These are phyloP conservation scores for Neospermospora avenae DNA, from an alignment of 2,329 filamentous ascomycete genomes.

Conservation along the genomic window DNA sequence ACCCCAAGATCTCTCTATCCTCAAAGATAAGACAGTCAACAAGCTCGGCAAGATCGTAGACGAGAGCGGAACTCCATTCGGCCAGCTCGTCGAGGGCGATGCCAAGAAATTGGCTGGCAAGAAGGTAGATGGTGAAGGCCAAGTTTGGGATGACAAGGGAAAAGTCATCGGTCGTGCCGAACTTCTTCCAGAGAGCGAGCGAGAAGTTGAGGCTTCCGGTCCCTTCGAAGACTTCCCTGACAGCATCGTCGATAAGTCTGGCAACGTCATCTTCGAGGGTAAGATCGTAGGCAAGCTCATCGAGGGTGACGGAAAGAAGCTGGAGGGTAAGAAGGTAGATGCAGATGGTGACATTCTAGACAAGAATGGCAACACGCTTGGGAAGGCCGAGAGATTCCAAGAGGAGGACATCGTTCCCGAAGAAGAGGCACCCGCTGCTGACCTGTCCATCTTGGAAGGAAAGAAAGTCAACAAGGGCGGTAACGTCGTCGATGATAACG, in stretches of 20 bases:
- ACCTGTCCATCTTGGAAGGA: slow-evolving; percentile 49
- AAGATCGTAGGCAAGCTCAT: slow-evolving; percentile 55
- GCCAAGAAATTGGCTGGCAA: slow-evolving; percentile 61
- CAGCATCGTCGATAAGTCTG: slow-evolving; percentile 49
- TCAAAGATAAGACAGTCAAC: slow-evolving; percentile 53
- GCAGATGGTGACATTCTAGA: slow-evolving; percentile 81
- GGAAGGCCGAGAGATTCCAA: slow-evolving; percentile 34
- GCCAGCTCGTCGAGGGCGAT: slow-evolving; percentile 62
- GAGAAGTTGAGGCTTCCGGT: slow-evolving; percentile 43
- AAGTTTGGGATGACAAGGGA: slow-evolving; percentile 69
- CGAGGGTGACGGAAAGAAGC: slow-evolving; percentile 60
- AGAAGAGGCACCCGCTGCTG: slow-evolving; percentile 30
- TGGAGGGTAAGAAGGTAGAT: slow-evolving; percentile 68
- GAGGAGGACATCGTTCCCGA: slow-evolving; percentile 34
- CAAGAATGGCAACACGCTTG: slow-evolving; percentile 61
- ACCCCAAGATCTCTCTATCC: slow-evolving; percentile 34
- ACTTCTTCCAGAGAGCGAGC: slow-evolving; percentile 55
- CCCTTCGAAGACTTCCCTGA: slow-evolving; percentile 59
- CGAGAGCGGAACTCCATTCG: slow-evolving; percentile 49
- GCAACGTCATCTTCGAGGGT: slow-evolving; percentile 49
- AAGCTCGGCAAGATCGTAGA: slow-evolving; percentile 56
- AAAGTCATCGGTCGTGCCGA: slow-evolving; percentile 66
- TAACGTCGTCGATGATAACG: slow-evolving; percentile 53
- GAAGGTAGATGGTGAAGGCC: slow-evolving; percentile 62
- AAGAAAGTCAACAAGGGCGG: slow-evolving; percentile 58